Conservation (phyloP, 176 grass and related monocot species). For the Bromus sterilis region DNA sequence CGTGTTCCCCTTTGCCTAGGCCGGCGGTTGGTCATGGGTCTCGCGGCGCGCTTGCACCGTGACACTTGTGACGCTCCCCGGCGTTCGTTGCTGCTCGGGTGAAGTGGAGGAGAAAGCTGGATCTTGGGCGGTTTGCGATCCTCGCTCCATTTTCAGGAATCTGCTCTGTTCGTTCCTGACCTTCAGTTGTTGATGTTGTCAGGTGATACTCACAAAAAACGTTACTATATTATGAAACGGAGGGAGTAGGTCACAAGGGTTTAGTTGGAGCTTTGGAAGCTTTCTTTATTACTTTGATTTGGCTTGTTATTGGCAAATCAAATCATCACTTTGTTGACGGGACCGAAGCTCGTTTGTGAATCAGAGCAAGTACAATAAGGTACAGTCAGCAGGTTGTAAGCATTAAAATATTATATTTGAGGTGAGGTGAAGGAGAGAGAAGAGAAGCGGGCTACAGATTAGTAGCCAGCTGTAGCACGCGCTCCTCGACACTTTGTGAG, state of each 20-base stretch:
- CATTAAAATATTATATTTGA: too few species aligned
- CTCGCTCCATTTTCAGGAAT: constrained; percentile 12
- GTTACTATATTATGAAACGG: too few species aligned
- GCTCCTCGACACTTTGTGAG: too few species aligned
- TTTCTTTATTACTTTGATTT: not conserved
- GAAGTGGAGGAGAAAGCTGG: constrained; percentile 1
- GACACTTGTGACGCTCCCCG: constrained; percentile 22
- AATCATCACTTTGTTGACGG: not conserved
- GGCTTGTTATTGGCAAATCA: not conserved
- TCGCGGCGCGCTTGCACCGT: not conserved
- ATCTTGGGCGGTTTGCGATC: constrained; percentile 1
- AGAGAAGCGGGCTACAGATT: too few species aligned
- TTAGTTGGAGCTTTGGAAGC: not conserved
- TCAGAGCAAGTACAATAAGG: too few species aligned
- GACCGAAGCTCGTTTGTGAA: too few species aligned
- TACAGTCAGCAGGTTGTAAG: too few species aligned
- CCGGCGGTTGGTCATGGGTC: not conserved
- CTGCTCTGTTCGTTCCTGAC: not conserved
- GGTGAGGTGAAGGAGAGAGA: too few species aligned
- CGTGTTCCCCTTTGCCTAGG: constrained; percentile 4
- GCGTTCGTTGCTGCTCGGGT: not conserved
- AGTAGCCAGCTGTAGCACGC: too few species aligned
- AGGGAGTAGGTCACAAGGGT: too few species aligned
- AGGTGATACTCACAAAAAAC: too few species aligned
- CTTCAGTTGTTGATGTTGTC: not conserved